Conservation (phyloP, 192 early-diverging fungal genomes). For the Backusella luteola region DNA sequence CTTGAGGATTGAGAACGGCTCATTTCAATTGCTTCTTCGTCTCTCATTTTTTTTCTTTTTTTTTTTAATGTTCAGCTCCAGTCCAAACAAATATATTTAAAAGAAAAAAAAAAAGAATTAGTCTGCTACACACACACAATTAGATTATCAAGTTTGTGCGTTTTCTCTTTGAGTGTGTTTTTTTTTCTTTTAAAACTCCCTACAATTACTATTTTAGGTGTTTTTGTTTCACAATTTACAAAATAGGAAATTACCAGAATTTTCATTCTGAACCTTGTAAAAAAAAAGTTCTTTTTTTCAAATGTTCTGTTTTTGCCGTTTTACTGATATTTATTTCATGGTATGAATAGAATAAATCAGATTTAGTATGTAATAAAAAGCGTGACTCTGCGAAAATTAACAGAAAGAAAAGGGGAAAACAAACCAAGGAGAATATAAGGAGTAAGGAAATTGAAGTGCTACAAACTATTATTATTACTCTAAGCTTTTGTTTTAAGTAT, state of each 20-base stretch:
- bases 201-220: background rate
- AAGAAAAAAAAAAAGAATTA: background rate
- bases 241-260: background rate
- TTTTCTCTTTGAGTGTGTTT: background rate
- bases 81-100: background rate
- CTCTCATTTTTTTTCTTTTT: background rate
- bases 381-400: background rate
- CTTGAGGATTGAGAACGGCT: background rate
- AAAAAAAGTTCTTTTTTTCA: no score
- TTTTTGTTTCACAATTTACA: background rate
- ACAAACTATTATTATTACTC: background rate
- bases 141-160: background rate
- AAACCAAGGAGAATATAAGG: background rate
- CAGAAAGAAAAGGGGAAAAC: background rate
- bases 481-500: background rate
- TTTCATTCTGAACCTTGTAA: background rate
- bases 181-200: background rate
- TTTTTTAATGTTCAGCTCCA: background rate
- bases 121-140: background rate
- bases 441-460: background rate
- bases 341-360: background rate
- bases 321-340: no score
- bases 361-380: background rate
- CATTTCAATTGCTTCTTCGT: conserved; percentile 11
- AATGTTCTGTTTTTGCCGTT: no score